These are phyloP conservation scores for Pythium guiyangense DNA, from an alignment of 352 stramenopile species.

Conservation along the genomic window DNA sequence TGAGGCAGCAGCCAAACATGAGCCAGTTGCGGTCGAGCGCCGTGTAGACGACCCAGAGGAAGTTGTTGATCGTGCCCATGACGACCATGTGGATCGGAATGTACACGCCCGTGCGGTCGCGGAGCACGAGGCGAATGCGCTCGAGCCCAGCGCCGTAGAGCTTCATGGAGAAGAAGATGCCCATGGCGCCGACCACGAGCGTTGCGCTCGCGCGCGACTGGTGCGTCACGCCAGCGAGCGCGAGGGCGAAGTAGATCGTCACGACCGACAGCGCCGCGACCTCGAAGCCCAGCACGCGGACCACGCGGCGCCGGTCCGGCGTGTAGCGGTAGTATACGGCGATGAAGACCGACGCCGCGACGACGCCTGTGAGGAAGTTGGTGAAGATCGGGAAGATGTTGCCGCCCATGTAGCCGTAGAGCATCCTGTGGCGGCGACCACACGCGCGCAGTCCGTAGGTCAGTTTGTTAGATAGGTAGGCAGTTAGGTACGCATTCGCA, in stretches of 20 bases:
- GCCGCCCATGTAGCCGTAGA: slow-evolving; percentile 33
- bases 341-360: slow-evolving; percentile 39
- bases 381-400: slow-evolving; percentile 28
- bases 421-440: slow-evolving; percentile 22
- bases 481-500: neutral
- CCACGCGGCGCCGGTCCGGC: slow-evolving; percentile 21
- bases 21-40: slow-evolving; percentile 13
- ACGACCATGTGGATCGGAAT: slow-evolving; percentile 52
- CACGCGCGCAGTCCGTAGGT: neutral
- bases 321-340: slow-evolving; percentile 48
- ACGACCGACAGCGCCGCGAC: slow-evolving; percentile 18
- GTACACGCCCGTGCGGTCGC: slow-evolving; percentile 37
- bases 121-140: slow-evolving; percentile 34
- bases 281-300: slow-evolving; percentile 17
- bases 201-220: slow-evolving; percentile 22
- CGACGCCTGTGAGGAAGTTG: slow-evolving; percentile 29
- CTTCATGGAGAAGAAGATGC: slow-evolving; percentile 31
- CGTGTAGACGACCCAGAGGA: slow-evolving; percentile 24
- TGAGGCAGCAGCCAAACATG: slow-evolving; percentile 15
- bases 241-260: slow-evolving; percentile 33
- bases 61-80: slow-evolving; percentile 38
- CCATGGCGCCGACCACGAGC: slow-evolving; percentile 23
- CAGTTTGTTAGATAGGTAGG: neutral
- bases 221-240: slow-evolving; percentile 21
- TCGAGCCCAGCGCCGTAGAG: slow-evolving; percentile 38